Conservation (phyloP, 75 land plant genomes). For the Selaginella moellendorffii region DNA sequence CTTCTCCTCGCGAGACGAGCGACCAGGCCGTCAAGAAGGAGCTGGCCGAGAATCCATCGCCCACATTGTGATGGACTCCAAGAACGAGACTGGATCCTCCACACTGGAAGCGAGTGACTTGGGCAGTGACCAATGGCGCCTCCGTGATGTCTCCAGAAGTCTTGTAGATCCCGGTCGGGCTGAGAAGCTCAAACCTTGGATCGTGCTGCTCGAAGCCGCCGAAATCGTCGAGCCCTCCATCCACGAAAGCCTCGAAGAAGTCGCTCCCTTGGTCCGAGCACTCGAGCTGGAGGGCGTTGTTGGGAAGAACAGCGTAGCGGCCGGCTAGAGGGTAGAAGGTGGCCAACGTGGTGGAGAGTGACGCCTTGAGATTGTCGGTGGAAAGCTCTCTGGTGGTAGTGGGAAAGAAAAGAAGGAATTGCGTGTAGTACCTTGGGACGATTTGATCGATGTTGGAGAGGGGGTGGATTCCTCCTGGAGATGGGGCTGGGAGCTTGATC, state of each 20-base stretch:
- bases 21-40: conserved; percentile 9
- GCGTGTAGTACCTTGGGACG: not conserved
- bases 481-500: too few relatives aligned
- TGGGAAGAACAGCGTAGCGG: not conserved
- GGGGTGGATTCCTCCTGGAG: not conserved
- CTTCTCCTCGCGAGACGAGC: not conserved
- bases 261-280: conserved; percentile 15
- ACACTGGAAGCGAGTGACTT: conserved; percentile 8
- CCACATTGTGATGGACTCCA: conserved; percentile 4
- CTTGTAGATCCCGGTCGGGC: not conserved
- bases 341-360: not conserved
- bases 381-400: too few relatives aligned
- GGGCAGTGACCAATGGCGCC: not conserved
- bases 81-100: conserved; percentile 4
- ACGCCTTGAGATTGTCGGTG: not conserved
- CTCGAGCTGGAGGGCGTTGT: not conserved
- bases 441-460: not conserved
- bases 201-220: not conserved
- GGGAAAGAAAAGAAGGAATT: not conserved
- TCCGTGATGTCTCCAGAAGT: not conserved
- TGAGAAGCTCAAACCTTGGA: not conserved
- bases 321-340: not conserved
- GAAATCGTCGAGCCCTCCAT: conserved; percentile 18
- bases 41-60: conserved; percentile 8
- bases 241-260: conserved; percentile 12